Evolutionary conservation across 768 basidiomycete genomes (phyloP).

Genomic region (Floccularia luteovirens): DNA sequence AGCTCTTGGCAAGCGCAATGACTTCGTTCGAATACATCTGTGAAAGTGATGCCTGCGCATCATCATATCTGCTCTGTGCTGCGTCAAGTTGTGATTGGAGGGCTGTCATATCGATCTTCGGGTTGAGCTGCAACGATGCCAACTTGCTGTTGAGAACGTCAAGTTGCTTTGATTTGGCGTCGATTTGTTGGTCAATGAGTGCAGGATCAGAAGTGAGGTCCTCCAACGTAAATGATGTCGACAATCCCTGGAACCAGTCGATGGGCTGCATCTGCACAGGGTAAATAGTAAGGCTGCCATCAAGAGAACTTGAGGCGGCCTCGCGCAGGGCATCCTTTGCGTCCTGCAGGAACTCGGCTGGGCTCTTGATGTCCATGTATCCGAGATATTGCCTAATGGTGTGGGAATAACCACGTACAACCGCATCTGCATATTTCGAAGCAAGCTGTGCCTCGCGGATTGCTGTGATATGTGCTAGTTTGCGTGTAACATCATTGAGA

Average conservation of each 20-base stretch:
- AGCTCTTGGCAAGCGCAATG: constrained; percentile 15
- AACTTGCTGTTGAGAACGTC: constrained; percentile 16
- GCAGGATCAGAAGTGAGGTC: constrained; percentile 16
- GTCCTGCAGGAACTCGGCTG: constrained; percentile 15
- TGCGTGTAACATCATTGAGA: constrained; percentile 14
- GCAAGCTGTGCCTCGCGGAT: constrained; percentile 17
- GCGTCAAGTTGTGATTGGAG: constrained; percentile 10
- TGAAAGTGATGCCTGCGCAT: constrained; percentile 12
- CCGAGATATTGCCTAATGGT: constrained; percentile 17
- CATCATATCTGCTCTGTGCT: constrained; percentile 10
- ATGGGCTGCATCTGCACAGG: constrained; percentile 18
- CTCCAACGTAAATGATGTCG: constrained; percentile 18
- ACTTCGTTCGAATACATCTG: constrained; percentile 13
- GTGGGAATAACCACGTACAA: constrained; percentile 19
- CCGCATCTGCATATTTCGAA: constrained; percentile 17
- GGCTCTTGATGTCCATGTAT: constrained; percentile 15
- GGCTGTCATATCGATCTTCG: constrained; percentile 9
- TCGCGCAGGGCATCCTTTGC: constrained; percentile 19
- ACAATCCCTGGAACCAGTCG: constrained; percentile 18
- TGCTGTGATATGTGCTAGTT: constrained; percentile 16
- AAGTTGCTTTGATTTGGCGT: constrained; percentile 14
- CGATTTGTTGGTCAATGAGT: constrained; percentile 14
- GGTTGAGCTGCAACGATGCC: constrained; percentile 8
- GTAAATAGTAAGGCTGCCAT: constrained; percentile 16
- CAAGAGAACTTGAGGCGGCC: constrained; percentile 16